phyloP scores from a whole-genome alignment of 768 basidiomycete genomes.

The Crassisporium funariophilum region DNA sequence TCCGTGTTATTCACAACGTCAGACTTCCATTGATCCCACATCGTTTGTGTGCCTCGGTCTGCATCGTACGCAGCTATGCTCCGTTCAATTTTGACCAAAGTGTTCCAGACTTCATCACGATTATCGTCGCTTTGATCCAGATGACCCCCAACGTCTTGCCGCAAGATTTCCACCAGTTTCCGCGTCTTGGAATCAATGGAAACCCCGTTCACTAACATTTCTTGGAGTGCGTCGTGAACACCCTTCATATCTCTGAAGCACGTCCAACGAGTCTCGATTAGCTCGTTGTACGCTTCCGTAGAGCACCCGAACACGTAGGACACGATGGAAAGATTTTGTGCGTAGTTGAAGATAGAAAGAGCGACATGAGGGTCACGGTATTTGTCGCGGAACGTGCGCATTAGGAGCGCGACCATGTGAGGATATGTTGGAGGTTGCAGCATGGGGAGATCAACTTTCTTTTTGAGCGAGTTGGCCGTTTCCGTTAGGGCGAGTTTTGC shows the following conservation, averaged over 20 bases:
- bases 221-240: conserved; percentile 70
- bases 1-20: conserved; percentile 22
- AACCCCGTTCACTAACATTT: conserved; percentile 84
- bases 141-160: conserved; percentile 63
- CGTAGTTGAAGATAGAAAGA: conserved; percentile 80
- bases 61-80: conserved; percentile 20
- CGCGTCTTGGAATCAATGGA: conserved; percentile 62
- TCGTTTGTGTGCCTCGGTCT: conserved; percentile 9
- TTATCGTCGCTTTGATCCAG: conserved; percentile 49
- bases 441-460: conserved; percentile 31
- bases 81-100: conserved; percentile 55
- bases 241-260: conserved; percentile 82
- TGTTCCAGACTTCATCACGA: conserved; percentile 51
- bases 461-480: conserved; percentile 25
- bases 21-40: conserved; percentile 55
- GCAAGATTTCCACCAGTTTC: conserved; percentile 59
- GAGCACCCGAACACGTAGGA: conserved; percentile 92
- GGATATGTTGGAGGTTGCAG: conserved; percentile 72
- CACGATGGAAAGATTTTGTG: conserved; percentile 69
- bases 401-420: conserved; percentile 73
- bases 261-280: conserved; percentile 83
- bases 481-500: conserved; percentile 39
- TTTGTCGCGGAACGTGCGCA: conserved; percentile 76
- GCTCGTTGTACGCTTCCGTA: conserved; percentile 84
- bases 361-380: conserved; percentile 81